phyloP scores from a whole-genome alignment of 78 protist species.

The Parvularia atlantis region DNA sequence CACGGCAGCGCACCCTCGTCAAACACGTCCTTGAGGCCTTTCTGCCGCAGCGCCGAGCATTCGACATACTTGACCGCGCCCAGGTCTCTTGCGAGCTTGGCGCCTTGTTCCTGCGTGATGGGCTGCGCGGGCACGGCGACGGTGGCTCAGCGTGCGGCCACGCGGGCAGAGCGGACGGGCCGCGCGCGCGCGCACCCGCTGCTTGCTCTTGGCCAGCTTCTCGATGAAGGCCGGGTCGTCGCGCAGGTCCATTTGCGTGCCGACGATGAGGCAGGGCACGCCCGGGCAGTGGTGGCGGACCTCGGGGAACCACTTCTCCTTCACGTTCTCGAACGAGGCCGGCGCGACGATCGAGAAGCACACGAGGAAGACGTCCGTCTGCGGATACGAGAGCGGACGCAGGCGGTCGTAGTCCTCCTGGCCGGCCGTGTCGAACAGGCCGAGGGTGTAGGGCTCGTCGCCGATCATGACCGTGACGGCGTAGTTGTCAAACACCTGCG shows the following conservation, averaged over 20 bases:
- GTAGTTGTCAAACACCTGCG: conserved; percentile 74
- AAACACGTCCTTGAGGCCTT: conserved; percentile 67
- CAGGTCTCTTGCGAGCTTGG: conserved; percentile 24
- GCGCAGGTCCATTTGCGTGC: conserved; percentile 70
- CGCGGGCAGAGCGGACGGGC: too few relatives aligned
- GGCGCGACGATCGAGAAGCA: conserved; percentile 58
- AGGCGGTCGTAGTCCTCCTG: conserved; percentile 51
- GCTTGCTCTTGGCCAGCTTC: conserved; percentile 23
- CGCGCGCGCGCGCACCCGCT: too few relatives aligned
- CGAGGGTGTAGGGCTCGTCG: conserved; percentile 44
- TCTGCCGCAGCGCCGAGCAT: conserved; percentile 77
- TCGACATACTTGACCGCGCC: conserved; percentile 63
- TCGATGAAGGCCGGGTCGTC: conserved; percentile 28
- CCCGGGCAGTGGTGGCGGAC: conserved; percentile 65
- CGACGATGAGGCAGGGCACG: conserved; percentile 74
- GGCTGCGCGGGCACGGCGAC: too few relatives aligned
- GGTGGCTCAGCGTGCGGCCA: not conserved
- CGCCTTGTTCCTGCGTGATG: conserved; percentile 17
- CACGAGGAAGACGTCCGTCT: conserved; percentile 61
- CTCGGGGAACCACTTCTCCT: conserved; percentile 66
- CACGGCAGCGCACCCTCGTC: too few relatives aligned
- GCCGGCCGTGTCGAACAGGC: conserved; percentile 50
- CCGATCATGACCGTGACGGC: conserved; percentile 55
- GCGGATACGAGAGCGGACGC: conserved; percentile 60
- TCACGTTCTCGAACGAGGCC: conserved; percentile 64